These are phyloP conservation scores for Knoxia roxburghii DNA, from an alignment of 257 asterid species.

Conservation along the genomic window DNA sequence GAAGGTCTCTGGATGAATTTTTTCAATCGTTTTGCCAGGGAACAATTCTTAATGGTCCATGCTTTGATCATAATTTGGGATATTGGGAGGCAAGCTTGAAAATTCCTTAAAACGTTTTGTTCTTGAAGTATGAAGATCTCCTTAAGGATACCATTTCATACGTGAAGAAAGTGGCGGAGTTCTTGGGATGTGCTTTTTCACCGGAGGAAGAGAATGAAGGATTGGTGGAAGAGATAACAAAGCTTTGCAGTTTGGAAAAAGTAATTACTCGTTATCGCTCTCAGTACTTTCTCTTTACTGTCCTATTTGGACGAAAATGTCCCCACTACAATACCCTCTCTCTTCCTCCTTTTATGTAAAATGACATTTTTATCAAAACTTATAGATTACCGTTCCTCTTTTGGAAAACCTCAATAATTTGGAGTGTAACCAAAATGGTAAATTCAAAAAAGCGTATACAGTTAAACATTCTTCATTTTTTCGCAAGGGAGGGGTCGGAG, in stretches of 20 bases:
- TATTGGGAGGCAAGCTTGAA: slow-evolving; percentile 6
- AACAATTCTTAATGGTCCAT: background rate
- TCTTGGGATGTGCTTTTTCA: background rate
- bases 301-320: too few species aligned
- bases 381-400: too few species aligned
- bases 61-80: background rate
- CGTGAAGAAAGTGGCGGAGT: background rate
- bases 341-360: too few species aligned
- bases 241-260: background rate
- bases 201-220: background rate
- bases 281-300: too few species aligned
- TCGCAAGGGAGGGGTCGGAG: background rate
- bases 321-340: too few species aligned
- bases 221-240: background rate
- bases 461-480: too few species aligned
- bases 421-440: background rate
- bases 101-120: background rate
- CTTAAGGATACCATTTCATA: background rate
- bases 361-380: too few species aligned
- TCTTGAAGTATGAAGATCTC: slow-evolving; percentile 1
- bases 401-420: background rate
- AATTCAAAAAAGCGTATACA: background rate
- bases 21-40: background rate
- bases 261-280: too few species aligned
- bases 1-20: background rate